These are phyloP conservation scores for Ophiocordyceps camponoti-floridani DNA, from an alignment of 2,329 filamentous ascomycete species.

Conservation along the genomic window DNA sequence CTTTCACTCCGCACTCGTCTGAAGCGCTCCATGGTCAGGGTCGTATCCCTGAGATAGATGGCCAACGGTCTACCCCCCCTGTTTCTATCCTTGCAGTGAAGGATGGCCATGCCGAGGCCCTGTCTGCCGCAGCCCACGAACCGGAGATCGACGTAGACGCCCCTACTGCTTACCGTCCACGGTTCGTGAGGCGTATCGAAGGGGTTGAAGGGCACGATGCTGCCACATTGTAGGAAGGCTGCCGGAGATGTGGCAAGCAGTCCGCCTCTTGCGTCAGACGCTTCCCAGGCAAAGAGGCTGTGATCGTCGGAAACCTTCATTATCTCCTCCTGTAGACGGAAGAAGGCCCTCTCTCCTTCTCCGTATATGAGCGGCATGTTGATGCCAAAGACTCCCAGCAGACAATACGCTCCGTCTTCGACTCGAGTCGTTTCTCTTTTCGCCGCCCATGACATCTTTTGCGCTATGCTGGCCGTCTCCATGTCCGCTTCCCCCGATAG, in stretches of 20 bases:
- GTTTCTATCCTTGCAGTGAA: not conserved
- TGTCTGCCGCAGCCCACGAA: not conserved
- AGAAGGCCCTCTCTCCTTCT: not conserved
- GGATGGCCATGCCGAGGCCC: not conserved
- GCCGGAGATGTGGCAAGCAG: not conserved
- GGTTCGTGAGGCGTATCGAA: not conserved
- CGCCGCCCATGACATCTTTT: not conserved
- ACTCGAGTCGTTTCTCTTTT: not conserved
- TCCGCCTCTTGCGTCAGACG: not conserved
- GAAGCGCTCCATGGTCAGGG: not conserved
- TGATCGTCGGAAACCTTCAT: not conserved
- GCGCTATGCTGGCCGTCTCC: not conserved
- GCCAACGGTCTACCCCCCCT: not conserved
- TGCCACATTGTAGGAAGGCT: not conserved
- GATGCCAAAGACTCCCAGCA: not conserved
- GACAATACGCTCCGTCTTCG: not conserved
- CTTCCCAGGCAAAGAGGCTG: not conserved
- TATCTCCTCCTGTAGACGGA: not conserved
- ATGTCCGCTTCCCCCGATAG: not conserved
- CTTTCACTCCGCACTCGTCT: not conserved
- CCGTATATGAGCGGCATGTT: not conserved
- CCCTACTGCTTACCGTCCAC: not conserved
- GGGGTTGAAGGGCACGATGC: not conserved
- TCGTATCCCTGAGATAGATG: not conserved
- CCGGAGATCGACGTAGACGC: not conserved